Evolutionary conservation across 2,329 filamentous ascomycete species (phyloP), one percentile per base, ranked within the genome.

Genomic region (Leptographium wingfieldii): DNA sequence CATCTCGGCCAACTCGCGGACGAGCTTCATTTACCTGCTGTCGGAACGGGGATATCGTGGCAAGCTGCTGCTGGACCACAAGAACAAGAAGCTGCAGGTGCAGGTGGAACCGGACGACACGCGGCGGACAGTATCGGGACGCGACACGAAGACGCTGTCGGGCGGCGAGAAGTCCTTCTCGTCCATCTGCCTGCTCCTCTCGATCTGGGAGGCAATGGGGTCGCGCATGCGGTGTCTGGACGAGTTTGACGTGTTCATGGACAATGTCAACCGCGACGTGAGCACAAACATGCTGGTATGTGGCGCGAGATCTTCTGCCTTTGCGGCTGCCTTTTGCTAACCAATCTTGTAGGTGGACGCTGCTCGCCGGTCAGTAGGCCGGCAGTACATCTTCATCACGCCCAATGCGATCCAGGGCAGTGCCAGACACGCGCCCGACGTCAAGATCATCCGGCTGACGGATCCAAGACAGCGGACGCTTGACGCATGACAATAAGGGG

Each of bases 231-330:
- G 94, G 59, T 99, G 94, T 69, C 78, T 99, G 59, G 94, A 99
- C 73, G 94, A 99, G 73, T 99, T 97, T 69, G 94, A 99, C 70
- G 94, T 99, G 38, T 99, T 96, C 77, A 99, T 99, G 94, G 94
- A 99, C 73, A 90, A 87, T 66, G 90, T 97, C 61, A 99, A 99
- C 72, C 85, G 94, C 62, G 90, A 88, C 60, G 88, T 95, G 66
- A 95, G 90, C 69, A 96, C 95, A 67, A 88, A 88, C 64, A 90
- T 99, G 87, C 88, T 99, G 72, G 87, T 90, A 75, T 76, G 85
- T 40, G n/a, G 35, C n/a, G 38, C 33, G 33, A 35, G 33, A 35
- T 29, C 31, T 52, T 16, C 31, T 27, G 33, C 25, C 14, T n/a
- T 22, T n/a, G 25, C 35, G 33, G 33, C 9, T 22, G 27, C 12